phyloP scores from a whole-genome alignment of 306 rosid genomes.

The Trifolium subterraneum region DNA sequence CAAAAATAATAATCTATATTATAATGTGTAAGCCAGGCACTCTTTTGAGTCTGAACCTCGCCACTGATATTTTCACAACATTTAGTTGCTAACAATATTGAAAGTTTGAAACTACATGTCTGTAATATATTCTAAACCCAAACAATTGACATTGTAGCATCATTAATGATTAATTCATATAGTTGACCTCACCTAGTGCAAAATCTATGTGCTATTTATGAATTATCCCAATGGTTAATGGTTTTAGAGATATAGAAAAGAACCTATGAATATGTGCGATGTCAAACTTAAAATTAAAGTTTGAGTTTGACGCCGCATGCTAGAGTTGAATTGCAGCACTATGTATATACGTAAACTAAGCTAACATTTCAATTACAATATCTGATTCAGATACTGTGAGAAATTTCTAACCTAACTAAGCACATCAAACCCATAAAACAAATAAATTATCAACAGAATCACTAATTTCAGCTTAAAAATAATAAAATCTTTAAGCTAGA shows the following conservation, averaged over 20 bases:
- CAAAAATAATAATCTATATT: constrained; percentile 9
- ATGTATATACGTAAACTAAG: background rate
- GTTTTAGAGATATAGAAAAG: constrained; percentile 17
- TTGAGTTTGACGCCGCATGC: constrained; percentile 8
- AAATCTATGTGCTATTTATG: background rate
- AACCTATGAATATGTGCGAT: constrained; percentile 31
- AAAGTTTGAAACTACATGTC: constrained; percentile 26
- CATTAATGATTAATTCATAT: background rate
- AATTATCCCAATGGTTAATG: constrained; percentile 21
- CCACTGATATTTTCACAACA: background rate
- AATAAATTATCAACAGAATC: constrained; percentile 32
- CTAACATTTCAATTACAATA: constrained; percentile 30
- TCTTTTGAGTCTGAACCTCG: constrained; percentile 25
- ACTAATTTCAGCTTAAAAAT: constrained; percentile 31
- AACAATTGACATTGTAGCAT: background rate
- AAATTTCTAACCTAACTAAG: constrained; percentile 35
- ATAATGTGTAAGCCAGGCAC: background rate
- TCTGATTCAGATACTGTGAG: constrained; percentile 37
- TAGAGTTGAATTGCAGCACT: constrained; percentile 9
- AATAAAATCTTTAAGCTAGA: constrained; percentile 26
- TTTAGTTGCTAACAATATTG: constrained; percentile 25
- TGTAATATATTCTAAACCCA: background rate
- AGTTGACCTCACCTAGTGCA: background rate
- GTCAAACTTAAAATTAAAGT: background rate
- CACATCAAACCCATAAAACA: constrained; percentile 23